Base-by-base conservation (phyloP, 306 rosid species). In the Sicyos edulis region DNA sequence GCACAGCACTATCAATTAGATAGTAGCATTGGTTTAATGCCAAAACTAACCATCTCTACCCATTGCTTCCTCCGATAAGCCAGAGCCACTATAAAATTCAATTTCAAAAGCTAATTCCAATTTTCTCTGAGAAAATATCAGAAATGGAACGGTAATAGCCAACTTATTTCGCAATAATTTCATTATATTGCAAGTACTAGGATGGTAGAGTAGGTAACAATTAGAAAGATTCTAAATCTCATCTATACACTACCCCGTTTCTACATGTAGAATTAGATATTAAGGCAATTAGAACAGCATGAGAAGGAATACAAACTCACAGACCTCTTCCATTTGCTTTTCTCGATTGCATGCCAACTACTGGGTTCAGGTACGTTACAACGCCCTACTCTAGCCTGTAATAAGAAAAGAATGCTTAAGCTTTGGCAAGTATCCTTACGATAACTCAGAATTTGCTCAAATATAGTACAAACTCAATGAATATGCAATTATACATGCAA, bases 321-420 rank as follows among this genome's bases (percentile, higher is more conserved):
- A 51, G 74, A 90, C 98, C 98, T 92, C 83, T 86, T 88, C 98
- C 98, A 90, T 88, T 92, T 92, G 88, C 92, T 86, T 74, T 87
- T 88, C 79, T 92, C 98, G 77, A 90, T 81, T 21, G 93, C 84
- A 83, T 92, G 91, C 98, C 96, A 92, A 47, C 87, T 78, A 67
- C 92, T 90, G 34, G 98, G 98, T 78, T 92, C 98, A 12, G 87
- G 84, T 52, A 80, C 59, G 74, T 89, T 86, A 78, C 98, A 92
- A 69, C 96, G 91, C 70, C 98, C 98, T 12, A 85, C 71, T 37
- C 83, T 84, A 59, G 98, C 98, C 98, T 92, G 91, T 77, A 70
- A 84, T 72, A 76, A 45, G 69, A 83, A 67, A 76, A 45, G 69
- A 83, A 67, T 54, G 45, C 66, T 40, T 2, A 11, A 78, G 73